Percentiles rank a stretch among this genome's conserved stretches.
phyloP scores from a whole-genome alignment of 805 yeast genomes.

The Kodamaea jinghongensis region DNA sequence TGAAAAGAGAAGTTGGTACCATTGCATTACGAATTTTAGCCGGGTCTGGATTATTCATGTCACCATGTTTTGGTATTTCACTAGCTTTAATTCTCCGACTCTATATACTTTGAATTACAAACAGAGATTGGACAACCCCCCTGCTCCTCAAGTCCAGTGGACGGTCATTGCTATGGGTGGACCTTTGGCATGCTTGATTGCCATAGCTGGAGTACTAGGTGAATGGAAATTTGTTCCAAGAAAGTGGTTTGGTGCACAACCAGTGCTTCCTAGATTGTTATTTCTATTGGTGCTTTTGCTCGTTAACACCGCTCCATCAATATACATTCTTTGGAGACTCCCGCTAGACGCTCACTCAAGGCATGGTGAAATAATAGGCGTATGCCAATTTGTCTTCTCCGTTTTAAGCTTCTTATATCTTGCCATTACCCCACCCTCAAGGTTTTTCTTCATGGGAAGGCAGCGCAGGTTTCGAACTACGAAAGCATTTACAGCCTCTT shows the following conservation, averaged over 20 bases:
- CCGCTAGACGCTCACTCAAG: slow-evolving; percentile 24
- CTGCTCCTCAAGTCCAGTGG: slow-evolving; percentile 43
- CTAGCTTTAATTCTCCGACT: slow-evolving; percentile 50
- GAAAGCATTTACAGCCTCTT: slow-evolving; percentile 20
- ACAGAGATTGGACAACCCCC: slow-evolving; percentile 42
- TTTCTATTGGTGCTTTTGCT: slow-evolving; percentile 14
- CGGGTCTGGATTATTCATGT: slow-evolving; percentile 54
- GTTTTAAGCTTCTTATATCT: slow-evolving; percentile 27
- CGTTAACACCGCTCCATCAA: slow-evolving; percentile 27
- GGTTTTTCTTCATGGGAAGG: slow-evolving; percentile 15
- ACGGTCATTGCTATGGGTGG: slow-evolving; percentile 48
- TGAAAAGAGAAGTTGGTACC: slow-evolving; percentile 51
- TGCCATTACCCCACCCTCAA: slow-evolving; percentile 25
- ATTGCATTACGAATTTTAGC: slow-evolving; percentile 47
- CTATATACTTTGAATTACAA: slow-evolving; percentile 44
- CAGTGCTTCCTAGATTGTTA: slow-evolving; percentile 15
- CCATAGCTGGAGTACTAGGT: slow-evolving; percentile 23
- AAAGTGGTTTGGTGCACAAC: slow-evolving; percentile 21
- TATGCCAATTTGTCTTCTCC: slow-evolving; percentile 28
- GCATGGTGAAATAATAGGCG: slow-evolving; percentile 22
- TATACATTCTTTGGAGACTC: slow-evolving; percentile 26
- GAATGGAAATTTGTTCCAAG: slow-evolving; percentile 28
- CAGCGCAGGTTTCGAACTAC: slow-evolving; percentile 9
- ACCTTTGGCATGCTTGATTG: slow-evolving; percentile 33
- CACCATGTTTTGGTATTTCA: slow-evolving; percentile 50